Evolutionary conservation across 306 rosid genomes (phyloP), one percentile per base, ranked within the genome.

Genomic region (Herpetospermum pedunculosum): DNA sequence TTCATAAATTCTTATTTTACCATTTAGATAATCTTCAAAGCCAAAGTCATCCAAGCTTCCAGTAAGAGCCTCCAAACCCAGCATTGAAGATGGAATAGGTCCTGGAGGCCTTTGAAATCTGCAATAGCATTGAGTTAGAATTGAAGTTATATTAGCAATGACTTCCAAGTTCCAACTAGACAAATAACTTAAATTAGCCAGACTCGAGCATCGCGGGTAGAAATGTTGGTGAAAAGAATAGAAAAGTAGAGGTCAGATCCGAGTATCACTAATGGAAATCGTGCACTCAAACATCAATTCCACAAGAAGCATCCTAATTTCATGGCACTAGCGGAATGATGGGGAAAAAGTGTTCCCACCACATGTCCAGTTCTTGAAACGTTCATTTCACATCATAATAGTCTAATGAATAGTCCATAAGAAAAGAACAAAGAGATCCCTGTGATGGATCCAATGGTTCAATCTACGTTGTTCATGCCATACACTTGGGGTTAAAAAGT

Each of bases 61-160:
- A 0, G 90, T 87, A 43, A 87, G 28, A 62, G 91, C 84, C 81
- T 92, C 97, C 77, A 92, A 86, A 70, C 97, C 97, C 68, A 89
- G 67, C 82, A 85, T 83, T 60, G 91, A 86, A 50, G 86, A 89
- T 34, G 85, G 85, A 68, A 92, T 89, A 73, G 85, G 74, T 15
- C 93, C 96, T 30, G 89, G 83, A 80, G 96, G 96, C 81, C 97
- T 84, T 81, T 87, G 97, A 77, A 90, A 88, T 75, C 96, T 90
- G 84, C 78, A 80, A 47, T 14, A 62, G 44, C 32, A 4, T 64
- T 54, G 16, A 38, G 48, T 71, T 32, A 28, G 67, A 64, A 63
- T n/a, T 73, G 16, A 59, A 32, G 26, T 14, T n/a, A 14, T 9
- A n/a, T 23, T 10, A 55, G 26, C 1, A 68, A 41, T 38, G 41